Conservation (phyloP, 2,329 filamentous ascomycete genomes). For the Colletotrichum australisinense region DNA sequence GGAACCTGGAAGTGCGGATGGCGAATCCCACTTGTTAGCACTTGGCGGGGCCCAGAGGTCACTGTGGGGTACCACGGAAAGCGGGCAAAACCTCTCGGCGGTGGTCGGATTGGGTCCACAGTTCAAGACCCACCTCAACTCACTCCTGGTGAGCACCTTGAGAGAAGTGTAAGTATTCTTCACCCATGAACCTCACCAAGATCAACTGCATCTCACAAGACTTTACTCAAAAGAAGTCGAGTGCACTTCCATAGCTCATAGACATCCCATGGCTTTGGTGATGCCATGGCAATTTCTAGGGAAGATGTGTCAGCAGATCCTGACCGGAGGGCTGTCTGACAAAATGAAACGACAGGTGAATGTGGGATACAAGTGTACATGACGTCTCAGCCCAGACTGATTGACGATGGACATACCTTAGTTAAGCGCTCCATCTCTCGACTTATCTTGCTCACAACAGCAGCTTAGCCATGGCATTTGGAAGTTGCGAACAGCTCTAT, state of each 20-base stretch:
- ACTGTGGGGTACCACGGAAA: constrained; percentile 8
- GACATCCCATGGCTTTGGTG: background rate
- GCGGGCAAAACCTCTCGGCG: background rate
- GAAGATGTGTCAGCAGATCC: background rate
- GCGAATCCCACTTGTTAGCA: constrained; percentile 27
- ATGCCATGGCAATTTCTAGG: background rate
- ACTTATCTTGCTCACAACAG: background rate
- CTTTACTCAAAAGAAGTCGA: background rate
- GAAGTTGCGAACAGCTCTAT: background rate
- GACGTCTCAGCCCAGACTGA: background rate
- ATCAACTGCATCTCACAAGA: too few species aligned
- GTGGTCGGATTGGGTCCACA: background rate
- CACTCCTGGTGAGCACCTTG: background rate
- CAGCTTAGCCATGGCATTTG: background rate
- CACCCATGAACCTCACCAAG: background rate
- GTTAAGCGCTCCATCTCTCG: background rate
- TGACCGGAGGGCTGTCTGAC: background rate
- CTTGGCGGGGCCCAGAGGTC: constrained; percentile 22
- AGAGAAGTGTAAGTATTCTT: background rate
- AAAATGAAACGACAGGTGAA: background rate
- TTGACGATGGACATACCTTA: background rate
- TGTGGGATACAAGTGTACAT: background rate
- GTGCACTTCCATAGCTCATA: background rate
- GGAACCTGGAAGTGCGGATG: constrained; percentile 22
- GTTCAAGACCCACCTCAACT: background rate